Evolutionary conservation across 768 basidiomycete species (phyloP).

Genomic region (Boletales sp.): DNA sequence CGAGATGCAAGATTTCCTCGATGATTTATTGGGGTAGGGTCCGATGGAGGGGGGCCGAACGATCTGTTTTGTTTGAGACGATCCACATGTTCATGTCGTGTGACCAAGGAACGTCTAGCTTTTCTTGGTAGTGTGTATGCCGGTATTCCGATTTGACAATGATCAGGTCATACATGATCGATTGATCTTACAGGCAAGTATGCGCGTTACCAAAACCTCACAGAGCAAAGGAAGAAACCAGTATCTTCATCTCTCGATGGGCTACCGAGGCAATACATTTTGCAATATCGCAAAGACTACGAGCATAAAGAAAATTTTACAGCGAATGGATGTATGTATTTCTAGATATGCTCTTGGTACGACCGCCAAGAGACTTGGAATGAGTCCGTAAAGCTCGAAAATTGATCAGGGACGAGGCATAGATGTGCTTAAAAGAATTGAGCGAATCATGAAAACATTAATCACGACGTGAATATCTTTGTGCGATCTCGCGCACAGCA

Average conservation of each 20-base stretch:
- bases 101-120: too few species aligned
- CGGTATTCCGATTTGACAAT: too few species aligned
- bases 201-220: neutral
- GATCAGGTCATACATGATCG: too few species aligned
- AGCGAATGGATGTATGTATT: neutral
- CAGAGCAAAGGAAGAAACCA: neutral
- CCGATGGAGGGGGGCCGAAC: neutral
- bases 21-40: conserved; percentile 52
- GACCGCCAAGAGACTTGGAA: conserved; percentile 2
- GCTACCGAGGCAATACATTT: conserved; percentile 4
- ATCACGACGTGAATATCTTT: conserved; percentile 3
- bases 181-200: too few species aligned
- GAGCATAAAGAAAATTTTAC: conserved; percentile 3
- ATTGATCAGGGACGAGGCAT: neutral
- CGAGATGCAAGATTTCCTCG: conserved; percentile 70
- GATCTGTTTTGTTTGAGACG: neutral
- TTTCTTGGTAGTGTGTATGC: too few species aligned
- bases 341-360: neutral
- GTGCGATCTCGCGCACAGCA: conserved; percentile 14
- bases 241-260: neutral
- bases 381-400: conserved; percentile 2
- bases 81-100: neutral
- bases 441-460: conserved; percentile 11
- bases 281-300: neutral
- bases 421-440: neutral